phyloP scores from a whole-genome alignment of 202 grass and related monocot genomes.

The Tripidium arundinaceum region DNA sequence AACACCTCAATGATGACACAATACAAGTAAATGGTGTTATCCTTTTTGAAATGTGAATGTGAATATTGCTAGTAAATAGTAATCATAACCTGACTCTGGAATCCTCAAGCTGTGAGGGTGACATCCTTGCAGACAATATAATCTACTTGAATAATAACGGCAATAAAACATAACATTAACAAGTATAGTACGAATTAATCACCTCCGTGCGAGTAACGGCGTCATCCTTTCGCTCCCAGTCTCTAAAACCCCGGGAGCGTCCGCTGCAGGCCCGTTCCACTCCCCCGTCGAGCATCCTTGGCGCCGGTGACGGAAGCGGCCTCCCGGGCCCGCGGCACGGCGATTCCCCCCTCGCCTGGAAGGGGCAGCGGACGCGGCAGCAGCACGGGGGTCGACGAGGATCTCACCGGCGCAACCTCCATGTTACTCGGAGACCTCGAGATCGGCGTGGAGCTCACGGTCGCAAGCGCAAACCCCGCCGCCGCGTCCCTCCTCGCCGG shows the following conservation, averaged over 20 bases:
- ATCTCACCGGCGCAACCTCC: constrained; percentile 43
- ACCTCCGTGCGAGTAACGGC: constrained; percentile 33
- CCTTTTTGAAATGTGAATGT: no score
- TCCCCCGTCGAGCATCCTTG: constrained; percentile 28
- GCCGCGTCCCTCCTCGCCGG: constrained; percentile 26
- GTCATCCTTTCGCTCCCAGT: constrained; percentile 36
- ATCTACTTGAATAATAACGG: neutral
- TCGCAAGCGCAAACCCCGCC: constrained; percentile 9
- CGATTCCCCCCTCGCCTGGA: constrained; percentile 31
- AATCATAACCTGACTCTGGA: neutral
- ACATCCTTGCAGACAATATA: neutral
- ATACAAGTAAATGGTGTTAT: neutral
- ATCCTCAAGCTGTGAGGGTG: neutral
- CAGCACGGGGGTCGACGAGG: constrained; percentile 43
- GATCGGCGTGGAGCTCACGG: constrained; percentile 43
- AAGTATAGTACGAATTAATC: neutral
- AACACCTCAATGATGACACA: neutral
- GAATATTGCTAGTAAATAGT: neutral
- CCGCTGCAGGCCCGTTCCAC: constrained; percentile 3
- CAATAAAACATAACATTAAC: neutral
- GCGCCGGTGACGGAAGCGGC: constrained; percentile 37
- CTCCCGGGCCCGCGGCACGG: constrained; percentile 14
- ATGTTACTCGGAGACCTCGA: constrained; percentile 43
- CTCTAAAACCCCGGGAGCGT: constrained; percentile 8
- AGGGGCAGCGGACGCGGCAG: constrained; percentile 41